Evolutionary conservation across 2,329 filamentous ascomycete genomes (phyloP), one percentile per base, ranked within the genome.

Genomic region (Colletotrichum aenigma): DNA sequence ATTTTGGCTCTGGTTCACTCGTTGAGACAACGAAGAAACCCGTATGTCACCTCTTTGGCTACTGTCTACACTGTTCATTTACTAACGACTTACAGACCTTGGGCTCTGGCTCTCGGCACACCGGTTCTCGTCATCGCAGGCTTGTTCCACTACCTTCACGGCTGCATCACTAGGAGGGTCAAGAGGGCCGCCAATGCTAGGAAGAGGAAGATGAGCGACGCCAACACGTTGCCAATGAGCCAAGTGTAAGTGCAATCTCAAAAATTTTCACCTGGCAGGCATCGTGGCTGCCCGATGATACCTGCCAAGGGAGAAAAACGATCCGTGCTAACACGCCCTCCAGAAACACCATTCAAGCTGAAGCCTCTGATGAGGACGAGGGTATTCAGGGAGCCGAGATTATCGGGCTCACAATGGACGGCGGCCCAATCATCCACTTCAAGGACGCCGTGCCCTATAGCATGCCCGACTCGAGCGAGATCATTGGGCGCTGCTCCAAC

Each of bases 101-200:
- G 90, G 90, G 90, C 88, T 3, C 86, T 92, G 8, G 91, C 90
- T 15, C 81, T 92, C 15, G 91, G 91, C 8, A 92, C 91, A 0
- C 91, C 91, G 0, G 89, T 92, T 3, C 85, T 92, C 10, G 90
- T 92, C 32, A 89, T 91, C 66, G 90, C 89, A 7, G 89, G 89
- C 1, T 78, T 91, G 58, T 86, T 89, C 48, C 86, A 90, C 79
- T 82, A 90, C 52, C 81, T 90, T 61, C 87, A 88, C 71, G 83
- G 84, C 68, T 84, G 81, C 76, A 82, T 83, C 10, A 81, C 79
- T 43, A 84, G 83, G 72, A 82, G 83, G 5, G 79, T 88, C 26
- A 83, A 82, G 76, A 83, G 81, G 52, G 77, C 81, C 70, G 10
- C 76, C 7, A 36, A 62, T 34, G n/a, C 30, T 8, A 81, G 80